Evolutionary conservation across 2,329 filamentous ascomycete species (phyloP), one percentile per base, ranked within the genome.

Genomic region (Cryoendolithus antarcticus): DNA sequence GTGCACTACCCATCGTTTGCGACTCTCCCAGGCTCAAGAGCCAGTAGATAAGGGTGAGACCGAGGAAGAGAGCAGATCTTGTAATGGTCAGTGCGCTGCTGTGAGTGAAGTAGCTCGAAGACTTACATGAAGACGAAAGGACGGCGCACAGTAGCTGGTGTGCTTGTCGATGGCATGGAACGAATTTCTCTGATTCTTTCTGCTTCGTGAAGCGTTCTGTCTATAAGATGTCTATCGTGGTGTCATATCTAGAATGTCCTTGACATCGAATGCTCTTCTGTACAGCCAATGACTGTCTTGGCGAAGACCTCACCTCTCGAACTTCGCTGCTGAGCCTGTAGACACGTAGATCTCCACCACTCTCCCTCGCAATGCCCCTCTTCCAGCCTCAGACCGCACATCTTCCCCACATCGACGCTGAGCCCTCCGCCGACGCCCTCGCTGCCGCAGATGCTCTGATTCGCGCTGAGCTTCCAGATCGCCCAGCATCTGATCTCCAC

Each of bases 401-500:
- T 13, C 76, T 93, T 13, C 83, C 84, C 35, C 89, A 94, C 64
- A 81, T 96, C 60, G 89, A 98, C 64, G 55, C 69, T 11, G 74
- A 81, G 38, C 81, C 82, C 31, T 79, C 80, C 4, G 58, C 71
- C 12, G 50, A 66, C 37, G 74, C 77, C 53, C 76, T 83, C 53
- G 64, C 70, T 41, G 72, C 76, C 45, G 85, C 86, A 41, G 69
- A 77, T 59, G 65, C 74, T 46, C 75, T 89, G 47, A 80, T 95
- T 51, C 58, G 70, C 44, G 65, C 73, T 54, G 84, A 93, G 56
- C 68, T 81, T 38, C 54, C 70, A 24, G 44, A 65, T 10, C 62
- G 70, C 43, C 59, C 70, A 53, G 50, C 62, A 41, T 62, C 62
- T 2, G 60, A 69, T 6, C 61, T 72, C 39, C 74, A 82, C 62